phyloP scores from a whole-genome alignment of 495 filamentous ascomycete genomes.

The Tuber brumale region DNA sequence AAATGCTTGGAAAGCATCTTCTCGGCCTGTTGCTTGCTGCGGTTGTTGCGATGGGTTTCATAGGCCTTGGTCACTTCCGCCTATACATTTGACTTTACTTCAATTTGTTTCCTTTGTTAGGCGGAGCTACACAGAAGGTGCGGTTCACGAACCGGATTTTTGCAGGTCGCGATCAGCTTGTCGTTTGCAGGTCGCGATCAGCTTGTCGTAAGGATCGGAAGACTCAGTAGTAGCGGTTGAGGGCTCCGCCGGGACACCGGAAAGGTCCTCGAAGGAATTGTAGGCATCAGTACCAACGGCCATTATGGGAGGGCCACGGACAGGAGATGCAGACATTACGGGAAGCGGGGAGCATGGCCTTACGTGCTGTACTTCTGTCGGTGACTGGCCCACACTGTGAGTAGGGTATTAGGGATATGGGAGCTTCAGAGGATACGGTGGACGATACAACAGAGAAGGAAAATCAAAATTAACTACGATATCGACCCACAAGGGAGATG shows the following conservation, averaged over 20 bases:
- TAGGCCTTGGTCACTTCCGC: slow-evolving; percentile 65
- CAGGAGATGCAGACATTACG: not conserved
- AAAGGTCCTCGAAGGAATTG: slow-evolving; percentile 55
- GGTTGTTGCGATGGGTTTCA: slow-evolving; percentile 59
- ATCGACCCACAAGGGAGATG: not conserved
- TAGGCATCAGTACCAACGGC: slow-evolving; percentile 44
- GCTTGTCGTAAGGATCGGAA: slow-evolving; percentile 68
- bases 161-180: too few species aligned
- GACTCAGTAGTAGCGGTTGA: slow-evolving; percentile 43
- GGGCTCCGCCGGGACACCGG: slow-evolving; percentile 43
- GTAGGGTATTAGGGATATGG: not conserved
- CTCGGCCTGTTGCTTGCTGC: slow-evolving; percentile 63
- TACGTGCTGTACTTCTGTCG: not conserved
- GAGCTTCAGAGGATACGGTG: not conserved
- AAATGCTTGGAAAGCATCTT: slow-evolving; percentile 67
- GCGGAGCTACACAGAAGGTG: not conserved
- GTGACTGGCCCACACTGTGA: not conserved
- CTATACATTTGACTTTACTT: slow-evolving; percentile 44
- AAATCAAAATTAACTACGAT: not conserved
- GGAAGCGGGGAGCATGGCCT: too few species aligned
- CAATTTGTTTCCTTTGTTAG: slow-evolving; percentile 10
- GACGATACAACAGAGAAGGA: not conserved
- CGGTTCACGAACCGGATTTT: slow-evolving; percentile 50
- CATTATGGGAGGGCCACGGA: slow-evolving; percentile 11
- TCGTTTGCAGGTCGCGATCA: slow-evolving; percentile 59